phyloP scores from a whole-genome alignment of 192 early-diverging fungal genomes.

The Linnemannia schmuckeri region DNA sequence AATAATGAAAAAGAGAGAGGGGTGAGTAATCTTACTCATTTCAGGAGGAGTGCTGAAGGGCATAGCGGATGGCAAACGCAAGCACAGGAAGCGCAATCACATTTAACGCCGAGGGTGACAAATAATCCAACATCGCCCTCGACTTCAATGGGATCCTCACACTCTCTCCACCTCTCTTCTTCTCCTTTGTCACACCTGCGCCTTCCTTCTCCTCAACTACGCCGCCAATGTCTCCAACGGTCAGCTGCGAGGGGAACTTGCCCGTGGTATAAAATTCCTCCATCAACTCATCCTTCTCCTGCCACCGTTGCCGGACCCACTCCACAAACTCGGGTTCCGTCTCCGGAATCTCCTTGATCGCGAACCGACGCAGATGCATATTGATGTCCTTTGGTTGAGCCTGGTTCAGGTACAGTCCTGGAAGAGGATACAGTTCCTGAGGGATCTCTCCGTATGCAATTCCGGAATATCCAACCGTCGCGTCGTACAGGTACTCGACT shows the following conservation, averaged over 20 bases:
- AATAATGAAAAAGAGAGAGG: not conserved
- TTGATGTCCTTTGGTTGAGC: conserved; percentile 84
- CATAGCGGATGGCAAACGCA: conserved; percentile 33
- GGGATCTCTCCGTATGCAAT: conserved; percentile 80
- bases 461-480: conserved; percentile 92
- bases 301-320: conserved; percentile 85
- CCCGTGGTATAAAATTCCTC: conserved; percentile 82
- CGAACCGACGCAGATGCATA: conserved; percentile 81
- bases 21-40: not conserved
- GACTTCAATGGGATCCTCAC: conserved; percentile 43
- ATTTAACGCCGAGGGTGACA: conserved; percentile 26
- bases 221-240: conserved; percentile 17
- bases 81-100: conserved; percentile 40
- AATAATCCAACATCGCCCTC: conserved; percentile 31
- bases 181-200: not conserved
- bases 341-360: conserved; percentile 73
- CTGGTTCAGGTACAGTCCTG: conserved; percentile 79
- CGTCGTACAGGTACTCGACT: conserved; percentile 84
- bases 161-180: conserved; percentile 15
- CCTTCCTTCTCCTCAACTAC: not conserved
- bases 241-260: conserved; percentile 68
- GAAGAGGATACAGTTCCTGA: conserved; percentile 85
- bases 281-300: conserved; percentile 89
- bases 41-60: conserved; percentile 19
- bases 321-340: conserved; percentile 77